Conservation (phyloP, 1,284 basidiomycete genomes). For the Xerocomus nothofagi region DNA sequence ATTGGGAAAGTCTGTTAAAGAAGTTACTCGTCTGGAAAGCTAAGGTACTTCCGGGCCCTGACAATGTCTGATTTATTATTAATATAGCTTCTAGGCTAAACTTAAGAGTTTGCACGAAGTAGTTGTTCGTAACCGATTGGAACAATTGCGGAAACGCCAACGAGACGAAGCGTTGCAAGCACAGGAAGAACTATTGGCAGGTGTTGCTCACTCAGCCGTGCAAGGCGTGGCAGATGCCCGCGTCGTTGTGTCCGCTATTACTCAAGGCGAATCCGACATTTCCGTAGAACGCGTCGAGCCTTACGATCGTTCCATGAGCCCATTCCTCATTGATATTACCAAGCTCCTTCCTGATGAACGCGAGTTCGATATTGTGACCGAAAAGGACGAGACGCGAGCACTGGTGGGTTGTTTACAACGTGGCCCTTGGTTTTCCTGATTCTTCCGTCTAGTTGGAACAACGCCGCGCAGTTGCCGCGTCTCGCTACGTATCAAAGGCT, state of each 20-base stretch:
- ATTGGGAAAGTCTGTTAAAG: constrained; percentile 93
- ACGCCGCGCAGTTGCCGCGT: constrained; percentile 75
- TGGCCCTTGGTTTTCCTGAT: constrained; percentile 8
- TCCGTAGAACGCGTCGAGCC: constrained; percentile 65
- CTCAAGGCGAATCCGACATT: constrained; percentile 42
- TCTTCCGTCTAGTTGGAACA: constrained; percentile 59
- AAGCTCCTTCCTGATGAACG: constrained; percentile 75
- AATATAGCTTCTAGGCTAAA: constrained; percentile 62
- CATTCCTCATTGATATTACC: constrained; percentile 66
- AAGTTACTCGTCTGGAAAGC: constrained; percentile 98
- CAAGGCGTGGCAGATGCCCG: constrained; percentile 40
- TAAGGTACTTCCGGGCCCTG: constrained; percentile 55
- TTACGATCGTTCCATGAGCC: constrained; percentile 85
- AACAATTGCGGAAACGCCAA: constrained; percentile 93
- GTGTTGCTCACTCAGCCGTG: constrained; percentile 60
- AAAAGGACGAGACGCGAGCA: constrained; percentile 61
- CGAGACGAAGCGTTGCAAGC: constrained; percentile 92
- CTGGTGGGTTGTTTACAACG: constrained; percentile 53
- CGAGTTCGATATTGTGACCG: constrained; percentile 73
- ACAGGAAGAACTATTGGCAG: constrained; percentile 87
- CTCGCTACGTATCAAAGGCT: constrained; percentile 81
- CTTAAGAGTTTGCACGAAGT: constrained; percentile 92
- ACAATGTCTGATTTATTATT: constrained; percentile 3
- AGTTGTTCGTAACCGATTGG: constrained; percentile 92
- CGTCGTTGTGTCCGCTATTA: constrained; percentile 35